Percentiles rank a stretch among this genome's conserved stretches.
phyloP scores from a whole-genome alignment of 2,329 filamentous ascomycete species.

The Scortechinia acanthostroma region DNA sequence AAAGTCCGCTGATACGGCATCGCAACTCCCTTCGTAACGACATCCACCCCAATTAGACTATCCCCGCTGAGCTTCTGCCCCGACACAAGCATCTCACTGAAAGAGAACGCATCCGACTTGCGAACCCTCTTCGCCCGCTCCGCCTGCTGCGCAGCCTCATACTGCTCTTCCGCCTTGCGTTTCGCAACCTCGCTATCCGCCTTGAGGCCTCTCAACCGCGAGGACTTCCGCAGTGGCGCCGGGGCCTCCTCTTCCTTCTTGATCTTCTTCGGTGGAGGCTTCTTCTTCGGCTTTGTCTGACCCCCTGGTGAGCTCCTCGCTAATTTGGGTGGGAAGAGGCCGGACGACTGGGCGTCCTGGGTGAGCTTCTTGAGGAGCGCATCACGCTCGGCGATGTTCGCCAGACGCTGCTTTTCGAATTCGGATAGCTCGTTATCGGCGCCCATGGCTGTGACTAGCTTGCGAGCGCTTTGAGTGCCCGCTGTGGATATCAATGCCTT shows the following conservation, averaged over 20 bases:
- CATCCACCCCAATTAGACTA: conserved; percentile 53
- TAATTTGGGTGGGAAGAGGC: conserved; percentile 5
- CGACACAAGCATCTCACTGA: conserved; percentile 73
- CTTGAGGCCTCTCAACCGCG: conserved; percentile 47
- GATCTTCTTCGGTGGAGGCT: conserved; percentile 47
- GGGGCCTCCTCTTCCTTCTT: conserved; percentile 44
- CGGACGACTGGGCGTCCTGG: conserved; percentile 12
- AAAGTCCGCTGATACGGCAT: conserved; percentile 81
- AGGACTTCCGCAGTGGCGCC: conserved; percentile 49
- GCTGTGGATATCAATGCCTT: background rate
- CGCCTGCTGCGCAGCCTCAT: conserved; percentile 43
- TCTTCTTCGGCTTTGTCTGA: conserved; percentile 12
- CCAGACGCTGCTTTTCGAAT: conserved; percentile 16
- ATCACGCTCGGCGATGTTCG: conserved; percentile 17
- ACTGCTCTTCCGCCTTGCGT: conserved; percentile 61
- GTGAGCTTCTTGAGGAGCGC: conserved; percentile 16
- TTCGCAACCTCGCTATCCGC: conserved; percentile 45
- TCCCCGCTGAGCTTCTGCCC: conserved; percentile 68
- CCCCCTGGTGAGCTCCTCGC: conserved; percentile 2
- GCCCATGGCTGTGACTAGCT: background rate
- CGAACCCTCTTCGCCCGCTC: conserved; percentile 56
- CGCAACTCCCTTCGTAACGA: conserved; percentile 51
- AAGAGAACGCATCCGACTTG: conserved; percentile 60
- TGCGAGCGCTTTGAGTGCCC: background rate
- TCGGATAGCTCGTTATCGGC: conserved; percentile 6